A percentile compares a stretch with the other conserved stretches of the same genome.
Conservation (phyloP, 2,329 filamentous ascomycete genomes). For the Corynespora cassiicola region DNA sequence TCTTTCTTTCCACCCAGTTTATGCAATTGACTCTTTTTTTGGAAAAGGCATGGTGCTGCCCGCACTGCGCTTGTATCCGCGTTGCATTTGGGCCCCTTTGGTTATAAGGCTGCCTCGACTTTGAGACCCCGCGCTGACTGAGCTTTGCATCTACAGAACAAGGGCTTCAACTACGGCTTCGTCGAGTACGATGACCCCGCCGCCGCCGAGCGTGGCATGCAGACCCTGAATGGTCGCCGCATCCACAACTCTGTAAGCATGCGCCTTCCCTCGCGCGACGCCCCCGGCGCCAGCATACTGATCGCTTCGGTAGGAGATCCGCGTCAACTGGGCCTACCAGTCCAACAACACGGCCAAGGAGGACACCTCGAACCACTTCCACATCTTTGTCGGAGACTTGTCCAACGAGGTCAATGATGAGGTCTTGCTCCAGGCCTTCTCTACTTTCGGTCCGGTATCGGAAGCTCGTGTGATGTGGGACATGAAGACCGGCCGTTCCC, state of each 20-base stretch:
- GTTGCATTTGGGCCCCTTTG: too few relatives aligned
- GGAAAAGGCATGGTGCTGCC: too few relatives aligned
- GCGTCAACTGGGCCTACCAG: constrained; percentile 99
- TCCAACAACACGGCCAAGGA: constrained; percentile 94
- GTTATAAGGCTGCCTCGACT: too few relatives aligned
- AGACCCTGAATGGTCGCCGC: constrained; percentile 91
- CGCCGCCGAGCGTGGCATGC: constrained; percentile 95
- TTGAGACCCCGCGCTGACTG: too few relatives aligned
- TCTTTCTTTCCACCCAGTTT: too few relatives aligned
- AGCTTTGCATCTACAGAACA: constrained; percentile 69
- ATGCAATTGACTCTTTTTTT: too few relatives aligned
- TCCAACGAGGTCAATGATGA: constrained; percentile 99
- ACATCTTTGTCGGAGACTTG: constrained; percentile 97
- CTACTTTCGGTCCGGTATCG: constrained; percentile 92
- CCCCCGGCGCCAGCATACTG: constrained; percentile 22
- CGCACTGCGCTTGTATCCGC: too few relatives aligned
- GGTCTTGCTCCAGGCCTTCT: constrained; percentile 90
- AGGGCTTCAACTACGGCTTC: constrained; percentile 99
- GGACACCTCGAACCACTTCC: constrained; percentile 97
- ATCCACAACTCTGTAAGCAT: constrained; percentile 88
- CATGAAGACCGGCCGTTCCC: constrained; percentile 98
- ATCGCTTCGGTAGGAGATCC: constrained; percentile 97
- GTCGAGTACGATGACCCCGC: constrained; percentile 98
- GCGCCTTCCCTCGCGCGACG: constrained; percentile 5
- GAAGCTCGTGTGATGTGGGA: constrained; percentile 99